Conservation (phyloP, 139 green algal genomes). For the Trebouxia sp. region DNA sequence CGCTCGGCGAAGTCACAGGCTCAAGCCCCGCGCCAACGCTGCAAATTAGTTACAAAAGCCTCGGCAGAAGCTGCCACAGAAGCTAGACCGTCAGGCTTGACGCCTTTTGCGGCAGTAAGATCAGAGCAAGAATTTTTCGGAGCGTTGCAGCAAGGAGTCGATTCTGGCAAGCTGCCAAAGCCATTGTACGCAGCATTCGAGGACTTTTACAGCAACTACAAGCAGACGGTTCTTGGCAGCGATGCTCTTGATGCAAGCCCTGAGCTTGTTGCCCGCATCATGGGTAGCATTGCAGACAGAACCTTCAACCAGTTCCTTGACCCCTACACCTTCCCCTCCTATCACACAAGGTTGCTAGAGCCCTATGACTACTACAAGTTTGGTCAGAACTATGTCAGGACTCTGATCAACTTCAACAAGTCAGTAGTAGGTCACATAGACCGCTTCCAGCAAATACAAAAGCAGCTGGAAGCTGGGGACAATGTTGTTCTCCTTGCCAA, state of each 20-base stretch:
- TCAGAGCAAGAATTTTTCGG: conserved; percentile 63
- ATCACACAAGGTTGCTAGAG: conserved; percentile 84
- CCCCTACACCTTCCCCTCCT: conserved; percentile 90
- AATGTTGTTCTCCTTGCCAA: conserved; percentile 98
- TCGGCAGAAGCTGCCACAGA: conserved; percentile 18
- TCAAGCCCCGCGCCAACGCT: neutral
- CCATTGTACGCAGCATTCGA: conserved; percentile 64
- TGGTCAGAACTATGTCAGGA: conserved; percentile 81
- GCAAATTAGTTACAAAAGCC: neutral
- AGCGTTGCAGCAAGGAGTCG: conserved; percentile 54
- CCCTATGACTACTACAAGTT: conserved; percentile 96
- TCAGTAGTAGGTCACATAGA: conserved; percentile 72
- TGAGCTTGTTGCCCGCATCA: conserved; percentile 68
- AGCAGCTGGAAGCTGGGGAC: conserved; percentile 70
- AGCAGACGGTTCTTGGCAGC: conserved; percentile 62
- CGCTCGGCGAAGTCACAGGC: too few species aligned
- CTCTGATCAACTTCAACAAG: conserved; percentile 90
- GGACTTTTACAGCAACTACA: conserved; percentile 92
- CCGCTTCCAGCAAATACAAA: conserved; percentile 47
- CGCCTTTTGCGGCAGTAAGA: conserved; percentile 6
- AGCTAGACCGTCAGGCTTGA: neutral
- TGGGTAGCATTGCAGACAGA: conserved; percentile 48
- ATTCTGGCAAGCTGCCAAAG: conserved; percentile 48
- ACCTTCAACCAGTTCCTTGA: conserved; percentile 46
- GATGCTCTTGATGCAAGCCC: conserved; percentile 52